These are phyloP conservation scores for Zarea fungicola DNA, from an alignment of 2,329 filamentous ascomycete genomes.

Conservation along the genomic window DNA sequence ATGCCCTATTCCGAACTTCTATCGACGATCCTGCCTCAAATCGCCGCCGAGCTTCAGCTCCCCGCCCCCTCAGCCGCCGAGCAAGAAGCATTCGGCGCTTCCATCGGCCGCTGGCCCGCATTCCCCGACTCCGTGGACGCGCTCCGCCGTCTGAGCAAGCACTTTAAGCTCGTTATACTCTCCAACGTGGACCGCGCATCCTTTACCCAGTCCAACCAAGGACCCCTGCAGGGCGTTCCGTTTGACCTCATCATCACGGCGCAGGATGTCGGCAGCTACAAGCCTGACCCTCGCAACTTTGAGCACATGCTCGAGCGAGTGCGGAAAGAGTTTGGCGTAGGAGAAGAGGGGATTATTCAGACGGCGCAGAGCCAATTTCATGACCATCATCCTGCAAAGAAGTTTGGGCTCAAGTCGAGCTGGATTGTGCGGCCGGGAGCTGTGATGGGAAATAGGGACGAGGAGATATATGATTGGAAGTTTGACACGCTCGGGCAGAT, in stretches of 20 bases:
- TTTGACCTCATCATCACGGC: slow-evolving; percentile 64
- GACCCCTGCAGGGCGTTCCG: slow-evolving; percentile 41
- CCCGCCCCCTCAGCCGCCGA: slow-evolving; percentile 31
- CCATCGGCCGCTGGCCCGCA: slow-evolving; percentile 50
- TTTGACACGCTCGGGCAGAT: slow-evolving; percentile 53
- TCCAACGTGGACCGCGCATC: slow-evolving; percentile 52
- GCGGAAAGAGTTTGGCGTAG: slow-evolving; percentile 48
- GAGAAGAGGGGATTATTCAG: slow-evolving; percentile 53
- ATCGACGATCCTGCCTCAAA: slow-evolving; percentile 37
- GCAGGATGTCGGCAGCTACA: slow-evolving; percentile 66
- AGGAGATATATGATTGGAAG: slow-evolving; percentile 44
- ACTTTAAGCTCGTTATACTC: slow-evolving; percentile 54
- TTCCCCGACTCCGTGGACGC: slow-evolving; percentile 56
- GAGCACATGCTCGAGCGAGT: slow-evolving; percentile 55
- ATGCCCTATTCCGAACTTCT: slow-evolving; percentile 58
- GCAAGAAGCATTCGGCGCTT: slow-evolving; percentile 44
- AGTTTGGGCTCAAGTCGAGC: slow-evolving; percentile 49
- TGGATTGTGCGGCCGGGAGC: slow-evolving; percentile 54
- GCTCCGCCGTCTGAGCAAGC: too few species aligned
- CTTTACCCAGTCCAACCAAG: slow-evolving; percentile 39
- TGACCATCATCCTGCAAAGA: slow-evolving; percentile 61
- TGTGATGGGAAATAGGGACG: slow-evolving; percentile 38
- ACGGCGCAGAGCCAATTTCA: slow-evolving; percentile 66
- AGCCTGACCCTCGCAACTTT: slow-evolving; percentile 62
- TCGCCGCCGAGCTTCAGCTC: slow-evolving; percentile 40